Conservation (phyloP, 805 yeast species). For the Lipomyces chichibuensis region DNA sequence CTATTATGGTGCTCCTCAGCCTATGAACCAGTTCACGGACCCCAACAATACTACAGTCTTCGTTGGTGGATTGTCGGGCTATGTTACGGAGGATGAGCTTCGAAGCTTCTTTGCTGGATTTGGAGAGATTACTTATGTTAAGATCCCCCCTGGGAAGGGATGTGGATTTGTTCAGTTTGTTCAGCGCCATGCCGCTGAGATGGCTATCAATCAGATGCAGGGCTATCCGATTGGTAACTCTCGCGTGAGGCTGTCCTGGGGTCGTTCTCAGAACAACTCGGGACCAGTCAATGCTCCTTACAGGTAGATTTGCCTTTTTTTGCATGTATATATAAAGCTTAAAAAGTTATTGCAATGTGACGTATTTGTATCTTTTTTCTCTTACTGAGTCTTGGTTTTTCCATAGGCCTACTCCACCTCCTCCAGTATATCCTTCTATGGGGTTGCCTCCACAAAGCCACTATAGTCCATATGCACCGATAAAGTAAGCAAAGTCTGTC, state of each 20-base stretch:
- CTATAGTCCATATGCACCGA: conserved; percentile 45
- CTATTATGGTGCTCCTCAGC: conserved; percentile 43
- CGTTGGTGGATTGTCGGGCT: conserved; percentile 64
- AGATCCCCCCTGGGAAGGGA: conserved; percentile 77
- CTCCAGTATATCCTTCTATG: conserved; percentile 44
- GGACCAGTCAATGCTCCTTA: conserved; percentile 41
- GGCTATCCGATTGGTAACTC: conserved; percentile 86
- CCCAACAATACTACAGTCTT: conserved; percentile 78
- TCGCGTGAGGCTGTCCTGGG: conserved; percentile 86
- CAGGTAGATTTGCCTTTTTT: conserved; percentile 34
- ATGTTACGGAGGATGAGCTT: conserved; percentile 64
- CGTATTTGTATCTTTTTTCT: conserved; percentile 19
- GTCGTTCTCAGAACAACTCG: conserved; percentile 55
- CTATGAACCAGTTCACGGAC: conserved; percentile 65
- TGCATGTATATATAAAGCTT: conserved; percentile 19
- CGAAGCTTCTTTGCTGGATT: conserved; percentile 62
- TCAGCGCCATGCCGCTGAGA: conserved; percentile 78
- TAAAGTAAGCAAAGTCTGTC: conserved; percentile 34
- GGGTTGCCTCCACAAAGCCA: conserved; percentile 43
- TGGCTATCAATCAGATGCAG: conserved; percentile 84
- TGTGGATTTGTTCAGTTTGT: conserved; percentile 88
- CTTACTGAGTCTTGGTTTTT: conserved; percentile 33
- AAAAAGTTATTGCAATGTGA: conserved; percentile 16
- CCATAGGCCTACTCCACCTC: conserved; percentile 43
- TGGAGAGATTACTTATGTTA: conserved; percentile 76